Evolutionary conservation across 495 filamentous ascomycete species (phyloP), one percentile per base, ranked within the genome.

Genomic region (Penicillium silybi): DNA sequence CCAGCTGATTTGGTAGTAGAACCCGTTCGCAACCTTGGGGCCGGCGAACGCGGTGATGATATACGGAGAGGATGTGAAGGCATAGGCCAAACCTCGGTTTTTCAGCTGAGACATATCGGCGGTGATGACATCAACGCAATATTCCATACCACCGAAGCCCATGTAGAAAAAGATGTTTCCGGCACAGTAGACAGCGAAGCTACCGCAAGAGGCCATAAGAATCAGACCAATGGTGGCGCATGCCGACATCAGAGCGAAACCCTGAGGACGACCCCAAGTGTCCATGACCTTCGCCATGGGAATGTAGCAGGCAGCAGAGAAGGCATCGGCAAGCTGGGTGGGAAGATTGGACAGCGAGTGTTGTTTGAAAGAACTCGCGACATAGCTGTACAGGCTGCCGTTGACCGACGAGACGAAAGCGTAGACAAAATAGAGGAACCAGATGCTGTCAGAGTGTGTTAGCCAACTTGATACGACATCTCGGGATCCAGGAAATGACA

Each of bases 231-330:
- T 26, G 0, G 68, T 74, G 2, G 67, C 59, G 37, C 73, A 63
- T 9, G 54, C 17, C 0, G 67, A 46, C 70, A 74, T 72, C 48
- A 76, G 39, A 11, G 64, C 68, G 57, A 85, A 88, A 29, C 76
- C 76, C 44, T 78, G 63, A 56, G 80, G 57, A 62, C 82, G 63
- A 48, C 85, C 86, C 73, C 78, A 88, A 22, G 85, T 68, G 57
- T 90, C 84, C 59, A 88, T 72, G 37, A 86, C 71, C 65, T 88
- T 87, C 39, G 84, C 85, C 17, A 86, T 65, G 2, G 85, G 78
- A 40, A 88, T 65, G 47, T 65, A 74, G 4, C 59, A 59, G 9
- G 69, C 69, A 9, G 65, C 66, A 0, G 69, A 49, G 47, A 72
- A 63, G 32, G 59, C 73, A 39, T 72, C 73, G 20, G 77, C 69